These are phyloP conservation scores for Asterionellopsis glacialis DNA, from an alignment of 108 stramenopile genomes.

Conservation along the genomic window DNA sequence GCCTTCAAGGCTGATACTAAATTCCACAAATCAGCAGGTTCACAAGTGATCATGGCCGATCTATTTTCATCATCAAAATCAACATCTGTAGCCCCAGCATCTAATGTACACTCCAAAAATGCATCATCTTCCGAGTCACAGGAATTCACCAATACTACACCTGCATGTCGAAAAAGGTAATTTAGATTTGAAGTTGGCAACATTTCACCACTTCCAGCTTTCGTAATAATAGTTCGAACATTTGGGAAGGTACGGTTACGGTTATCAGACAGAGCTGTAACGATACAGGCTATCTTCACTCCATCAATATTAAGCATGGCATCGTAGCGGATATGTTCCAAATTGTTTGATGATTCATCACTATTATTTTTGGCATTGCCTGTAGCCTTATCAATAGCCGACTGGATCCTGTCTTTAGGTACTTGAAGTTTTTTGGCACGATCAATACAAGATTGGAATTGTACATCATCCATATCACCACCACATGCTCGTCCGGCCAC, in stretches of 20 bases:
- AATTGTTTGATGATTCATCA: constrained; percentile 28
- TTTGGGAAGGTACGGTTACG: constrained; percentile 67
- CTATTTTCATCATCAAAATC: constrained; percentile 26
- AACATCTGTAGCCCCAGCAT: constrained; percentile 61
- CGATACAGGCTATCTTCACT: constrained; percentile 52
- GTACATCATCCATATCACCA: constrained; percentile 55
- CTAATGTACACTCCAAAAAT: constrained; percentile 61
- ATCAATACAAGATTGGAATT: constrained; percentile 54
- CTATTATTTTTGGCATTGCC: constrained; percentile 20
- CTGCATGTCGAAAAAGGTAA: constrained; percentile 68
- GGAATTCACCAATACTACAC: constrained; percentile 38
- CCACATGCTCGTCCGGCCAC: constrained; percentile 42
- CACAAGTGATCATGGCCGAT: constrained; percentile 45
- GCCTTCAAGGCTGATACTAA: constrained; percentile 39
- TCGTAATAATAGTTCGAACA: constrained; percentile 52
- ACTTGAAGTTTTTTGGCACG: constrained; percentile 61
- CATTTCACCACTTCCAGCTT: constrained; percentile 49
- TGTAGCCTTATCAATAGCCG: constrained; percentile 52
- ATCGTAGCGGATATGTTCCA: constrained; percentile 48
- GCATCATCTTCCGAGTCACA: constrained; percentile 34
- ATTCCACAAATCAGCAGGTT: constrained; percentile 38
- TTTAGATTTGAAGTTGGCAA: constrained; percentile 46
- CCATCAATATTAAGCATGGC: constrained; percentile 50
- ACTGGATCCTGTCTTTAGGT: constrained; percentile 60
- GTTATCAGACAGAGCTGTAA: constrained; percentile 67